A percentile compares a stretch with the other conserved stretches of the same genome.
Conservation (phyloP, 176 grass and related monocot genomes). For the Chrysopogon serrulatus region DNA sequence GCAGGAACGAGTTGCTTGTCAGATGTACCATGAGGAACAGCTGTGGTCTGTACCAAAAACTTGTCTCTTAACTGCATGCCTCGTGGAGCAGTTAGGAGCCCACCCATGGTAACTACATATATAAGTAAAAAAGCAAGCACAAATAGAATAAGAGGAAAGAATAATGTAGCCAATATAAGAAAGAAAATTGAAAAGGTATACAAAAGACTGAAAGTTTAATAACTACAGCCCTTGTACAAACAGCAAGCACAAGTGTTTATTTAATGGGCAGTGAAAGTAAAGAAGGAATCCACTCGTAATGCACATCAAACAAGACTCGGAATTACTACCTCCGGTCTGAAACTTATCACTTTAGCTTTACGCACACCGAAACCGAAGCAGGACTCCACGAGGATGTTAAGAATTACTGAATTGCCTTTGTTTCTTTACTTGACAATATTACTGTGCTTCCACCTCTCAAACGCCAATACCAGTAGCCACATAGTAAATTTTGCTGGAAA, state of each 20-base stretch:
- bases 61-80: constrained; percentile 99
- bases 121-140: neutral
- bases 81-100: constrained; percentile 59
- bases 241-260: neutral
- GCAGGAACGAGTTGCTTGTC: constrained; percentile 74
- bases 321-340: neutral
- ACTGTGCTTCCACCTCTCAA: neutral
- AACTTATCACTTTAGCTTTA: neutral
- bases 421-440: neutral
- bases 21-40: constrained; percentile 73
- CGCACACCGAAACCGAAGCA: neutral
- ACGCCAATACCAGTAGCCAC: neutral
- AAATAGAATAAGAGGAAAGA: constrained; percentile 13
- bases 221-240: neutral
- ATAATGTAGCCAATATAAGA: neutral
- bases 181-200: constrained; percentile 22
- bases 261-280: neutral
- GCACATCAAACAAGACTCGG: neutral
- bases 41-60: constrained; percentile 87
- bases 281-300: neutral
- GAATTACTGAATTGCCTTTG: neutral
- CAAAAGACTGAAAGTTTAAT: neutral
- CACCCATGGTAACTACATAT: constrained; percentile 93
- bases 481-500: neutral
- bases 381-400: neutral